Conservation (phyloP, 2,329 filamentous ascomycete species). For the Aspergillus ustus region DNA sequence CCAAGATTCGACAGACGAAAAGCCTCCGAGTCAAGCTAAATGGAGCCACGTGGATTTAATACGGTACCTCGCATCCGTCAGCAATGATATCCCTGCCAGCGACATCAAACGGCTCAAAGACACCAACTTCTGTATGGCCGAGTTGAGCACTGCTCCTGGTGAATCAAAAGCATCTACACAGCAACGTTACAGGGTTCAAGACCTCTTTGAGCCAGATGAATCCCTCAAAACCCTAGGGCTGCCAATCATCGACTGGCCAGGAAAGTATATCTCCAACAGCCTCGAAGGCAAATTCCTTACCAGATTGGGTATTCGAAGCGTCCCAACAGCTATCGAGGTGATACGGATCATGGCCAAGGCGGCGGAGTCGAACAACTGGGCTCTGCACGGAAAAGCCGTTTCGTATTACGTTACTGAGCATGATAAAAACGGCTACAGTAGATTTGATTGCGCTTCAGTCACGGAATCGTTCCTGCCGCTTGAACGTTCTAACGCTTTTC, state of each 20-base stretch:
- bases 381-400: conserved; percentile 71
- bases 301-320: conserved; percentile 72
- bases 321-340: conserved; percentile 74
- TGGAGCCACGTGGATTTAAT: conserved; percentile 96
- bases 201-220: conserved; percentile 80
- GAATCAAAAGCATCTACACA: conserved; percentile 60
- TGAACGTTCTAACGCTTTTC: conserved; percentile 26
- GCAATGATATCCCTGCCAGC: conserved; percentile 79
- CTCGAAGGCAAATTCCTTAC: conserved; percentile 76
- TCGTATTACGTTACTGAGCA: conserved; percentile 83
- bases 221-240: conserved; percentile 71
- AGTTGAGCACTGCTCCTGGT: conserved; percentile 50
- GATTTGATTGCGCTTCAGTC: conserved; percentile 62
- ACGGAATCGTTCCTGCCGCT: conserved; percentile 72
- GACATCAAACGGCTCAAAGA: conserved; percentile 79
- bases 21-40: conserved; percentile 56
- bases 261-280: conserved; percentile 67
- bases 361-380: conserved; percentile 55
- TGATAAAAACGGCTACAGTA: conserved; percentile 74
- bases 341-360: conserved; percentile 75
- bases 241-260: conserved; percentile 82
- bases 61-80: conserved; percentile 89
- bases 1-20: conserved; percentile 50
- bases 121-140: conserved; percentile 81
- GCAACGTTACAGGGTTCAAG: conserved; percentile 70